Evolutionary conservation across 208 protist species (phyloP).

Genomic region (Crithidia acanthocephali): DNA sequence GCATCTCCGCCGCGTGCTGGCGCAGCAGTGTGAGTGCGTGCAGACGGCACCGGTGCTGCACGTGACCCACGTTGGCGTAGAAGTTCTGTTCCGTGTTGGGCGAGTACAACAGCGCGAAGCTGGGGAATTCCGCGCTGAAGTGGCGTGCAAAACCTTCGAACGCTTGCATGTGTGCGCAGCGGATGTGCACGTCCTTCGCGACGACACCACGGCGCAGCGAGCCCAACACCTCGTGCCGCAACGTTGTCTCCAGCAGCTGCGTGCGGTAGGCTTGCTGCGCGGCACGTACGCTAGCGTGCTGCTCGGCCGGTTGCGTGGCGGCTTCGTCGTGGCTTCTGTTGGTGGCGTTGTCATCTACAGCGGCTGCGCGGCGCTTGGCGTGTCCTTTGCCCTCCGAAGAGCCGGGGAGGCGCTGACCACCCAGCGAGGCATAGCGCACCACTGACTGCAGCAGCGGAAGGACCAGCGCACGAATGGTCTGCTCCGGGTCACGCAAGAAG

Average conservation of each 20-base stretch:
- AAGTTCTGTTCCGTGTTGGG: constrained; percentile 82
- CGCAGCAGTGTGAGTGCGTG: constrained; percentile 79
- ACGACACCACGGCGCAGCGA: constrained; percentile 86
- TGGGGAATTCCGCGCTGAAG: constrained; percentile 66
- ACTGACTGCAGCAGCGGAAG: constrained; percentile 73
- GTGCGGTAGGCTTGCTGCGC: constrained; percentile 23
- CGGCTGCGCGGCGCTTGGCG: constrained; percentile 11
- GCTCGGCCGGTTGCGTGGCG: neutral
- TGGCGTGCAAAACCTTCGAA: constrained; percentile 72
- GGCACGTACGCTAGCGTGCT: neutral
- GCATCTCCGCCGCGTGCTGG: constrained; percentile 44
- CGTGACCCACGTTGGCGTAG: constrained; percentile 83
- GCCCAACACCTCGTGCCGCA: constrained; percentile 71
- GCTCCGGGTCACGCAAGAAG: constrained; percentile 84
- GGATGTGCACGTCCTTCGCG: constrained; percentile 76
- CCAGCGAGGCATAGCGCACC: constrained; percentile 67
- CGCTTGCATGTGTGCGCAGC: constrained; percentile 73
- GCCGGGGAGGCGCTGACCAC: constrained; percentile 13
- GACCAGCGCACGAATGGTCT: constrained; percentile 75
- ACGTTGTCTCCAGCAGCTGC: constrained; percentile 66
- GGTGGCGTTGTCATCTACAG: neutral
- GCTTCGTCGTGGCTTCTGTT: neutral
- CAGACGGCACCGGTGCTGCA: constrained; percentile 83
- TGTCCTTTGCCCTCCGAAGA: constrained; percentile 4
- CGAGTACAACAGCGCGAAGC: constrained; percentile 74